Base-by-base conservation (phyloP, 1,139 yeast species). In the Pichia cactophila region DNA sequence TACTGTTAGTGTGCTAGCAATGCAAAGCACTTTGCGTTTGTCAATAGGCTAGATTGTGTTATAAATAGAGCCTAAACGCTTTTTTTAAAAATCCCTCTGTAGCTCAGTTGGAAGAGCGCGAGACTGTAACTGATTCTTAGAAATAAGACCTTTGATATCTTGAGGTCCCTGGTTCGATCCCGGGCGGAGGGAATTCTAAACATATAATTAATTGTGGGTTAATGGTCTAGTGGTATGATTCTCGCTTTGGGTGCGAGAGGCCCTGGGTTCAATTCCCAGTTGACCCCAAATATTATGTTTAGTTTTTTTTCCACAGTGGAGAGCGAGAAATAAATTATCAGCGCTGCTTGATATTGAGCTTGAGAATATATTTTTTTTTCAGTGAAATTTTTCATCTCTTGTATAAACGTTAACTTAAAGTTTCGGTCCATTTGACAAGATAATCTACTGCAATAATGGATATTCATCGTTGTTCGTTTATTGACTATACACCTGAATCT, bases 381-480 rank as follows among this genome's bases (percentile, higher is more conserved):
- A 11, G n/a, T 31, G 3, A 31, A 31, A 31, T 31, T 31, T 31
- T 31, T 31, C 35, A 31, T 14, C 35, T 31, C 35, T n/a, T 31
- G 6, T 3, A 12, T 5, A 11, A 31, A 10, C 7, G 12, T 9
- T 11, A 3, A 31, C 31, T 9, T 28, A 5, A 28, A 28, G 31
- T 5, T 28, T 28, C 31, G 3, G 31, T 9, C 11, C 9, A 28
- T 28, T 9, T 12, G 10, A 31, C 35, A 31, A 31, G 7, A 14
- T 14, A 31, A 31, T 4, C 14, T 11, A 31, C 6, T 11, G 35
- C 35, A 31, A 14, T 14, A 26, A 83, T 85, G 86, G 84, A 85
- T 64, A 78, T 92, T 58, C 97, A 92, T 67, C 80, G 97, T 64
- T 87, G 96, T 65, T 77, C 97, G 51, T 92, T 92, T 68, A 90